phyloP scores from a whole-genome alignment of 208 protist genomes.

The Trypanosoma platydactyli region DNA sequence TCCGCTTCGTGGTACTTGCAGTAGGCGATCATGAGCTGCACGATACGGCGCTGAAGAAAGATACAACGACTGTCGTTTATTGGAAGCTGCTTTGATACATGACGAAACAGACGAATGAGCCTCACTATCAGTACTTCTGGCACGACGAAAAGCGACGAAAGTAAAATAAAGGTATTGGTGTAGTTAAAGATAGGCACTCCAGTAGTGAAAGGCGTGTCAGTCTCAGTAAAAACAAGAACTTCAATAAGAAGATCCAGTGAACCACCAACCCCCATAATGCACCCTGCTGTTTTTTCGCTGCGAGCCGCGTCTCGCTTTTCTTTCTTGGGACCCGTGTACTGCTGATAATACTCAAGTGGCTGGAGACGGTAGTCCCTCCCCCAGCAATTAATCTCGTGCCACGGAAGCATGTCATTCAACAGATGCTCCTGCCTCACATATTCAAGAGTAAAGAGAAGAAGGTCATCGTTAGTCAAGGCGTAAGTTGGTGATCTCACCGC shows the following conservation, averaged over 20 bases:
- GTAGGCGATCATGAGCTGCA: slow-evolving; percentile 63
- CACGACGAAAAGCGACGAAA: slow-evolving; percentile 60
- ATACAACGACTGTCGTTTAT: slow-evolving; percentile 31
- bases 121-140: slow-evolving; percentile 56
- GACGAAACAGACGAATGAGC: slow-evolving; percentile 66
- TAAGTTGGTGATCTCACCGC: slow-evolving; percentile 16
- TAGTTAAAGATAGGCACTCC: slow-evolving; percentile 56
- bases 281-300: background rate
- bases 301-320: background rate
- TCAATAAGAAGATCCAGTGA: slow-evolving; percentile 63
- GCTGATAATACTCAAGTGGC: slow-evolving; percentile 30
- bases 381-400: slow-evolving; percentile 53
- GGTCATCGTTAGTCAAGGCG: slow-evolving; percentile 14
- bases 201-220: slow-evolving; percentile 48
- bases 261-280: slow-evolving; percentile 38
- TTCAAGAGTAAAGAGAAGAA: slow-evolving; percentile 36
- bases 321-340: background rate
- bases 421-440: slow-evolving; percentile 39
- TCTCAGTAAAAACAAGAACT: slow-evolving; percentile 55
- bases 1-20: slow-evolving; percentile 61
- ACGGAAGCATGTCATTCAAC: slow-evolving; percentile 65
- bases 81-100: slow-evolving; percentile 30
- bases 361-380: slow-evolving; percentile 39
- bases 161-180: slow-evolving; percentile 64
- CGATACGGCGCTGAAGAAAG: slow-evolving; percentile 50